A percentile compares a stretch with the other conserved stretches of the same genome.
These are phyloP conservation scores for Kluyveromyces siamensis DNA, from an alignment of 805 yeast species.

Conservation along the genomic window DNA sequence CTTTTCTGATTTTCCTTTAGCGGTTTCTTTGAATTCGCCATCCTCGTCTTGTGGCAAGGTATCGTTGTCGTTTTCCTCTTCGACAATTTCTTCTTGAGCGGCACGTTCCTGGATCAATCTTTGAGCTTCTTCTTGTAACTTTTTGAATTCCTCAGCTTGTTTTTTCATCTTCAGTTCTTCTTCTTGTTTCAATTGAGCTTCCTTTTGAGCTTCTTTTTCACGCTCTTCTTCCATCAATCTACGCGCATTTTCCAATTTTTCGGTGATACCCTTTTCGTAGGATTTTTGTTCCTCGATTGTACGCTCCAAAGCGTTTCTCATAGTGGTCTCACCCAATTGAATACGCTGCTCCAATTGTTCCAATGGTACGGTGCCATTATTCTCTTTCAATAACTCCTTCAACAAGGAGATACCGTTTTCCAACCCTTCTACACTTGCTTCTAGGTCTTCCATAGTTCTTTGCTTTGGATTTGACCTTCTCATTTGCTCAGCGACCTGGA, in stretches of 20 bases:
- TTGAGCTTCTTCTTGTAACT: conserved; percentile 46
- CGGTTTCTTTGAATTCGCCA: conserved; percentile 27
- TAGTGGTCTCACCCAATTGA: conserved; percentile 70
- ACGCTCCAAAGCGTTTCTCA: conserved; percentile 61
- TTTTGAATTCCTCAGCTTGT: conserved; percentile 40
- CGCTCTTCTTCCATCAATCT: conserved; percentile 52
- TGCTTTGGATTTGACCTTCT: conserved; percentile 50
- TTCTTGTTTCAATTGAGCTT: conserved; percentile 41
- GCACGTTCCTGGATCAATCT: conserved; percentile 51
- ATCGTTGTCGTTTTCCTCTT: conserved; percentile 31
- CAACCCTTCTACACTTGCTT: conserved; percentile 45
- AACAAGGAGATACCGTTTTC: conserved; percentile 52
- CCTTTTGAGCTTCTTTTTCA: conserved; percentile 37
- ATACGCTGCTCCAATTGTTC: conserved; percentile 80
- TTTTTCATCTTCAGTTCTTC: conserved; percentile 38
- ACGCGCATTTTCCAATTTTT: conserved; percentile 66
- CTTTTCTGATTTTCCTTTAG: conserved; percentile 21
- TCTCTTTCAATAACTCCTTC: conserved; percentile 44
- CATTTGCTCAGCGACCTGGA: conserved; percentile 78
- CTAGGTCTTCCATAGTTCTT: conserved; percentile 56
- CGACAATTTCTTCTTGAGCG: conserved; percentile 33
- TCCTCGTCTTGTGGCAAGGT: conserved; percentile 28
- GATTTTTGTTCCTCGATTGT: conserved; percentile 64
- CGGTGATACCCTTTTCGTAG: conserved; percentile 47
- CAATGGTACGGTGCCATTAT: conserved; percentile 62